A percentile compares a stretch with the other conserved stretches of the same genome.
These are phyloP conservation scores for Phytophthora aleatoria DNA, from an alignment of 352 stramenopile genomes.

Conservation along the genomic window DNA sequence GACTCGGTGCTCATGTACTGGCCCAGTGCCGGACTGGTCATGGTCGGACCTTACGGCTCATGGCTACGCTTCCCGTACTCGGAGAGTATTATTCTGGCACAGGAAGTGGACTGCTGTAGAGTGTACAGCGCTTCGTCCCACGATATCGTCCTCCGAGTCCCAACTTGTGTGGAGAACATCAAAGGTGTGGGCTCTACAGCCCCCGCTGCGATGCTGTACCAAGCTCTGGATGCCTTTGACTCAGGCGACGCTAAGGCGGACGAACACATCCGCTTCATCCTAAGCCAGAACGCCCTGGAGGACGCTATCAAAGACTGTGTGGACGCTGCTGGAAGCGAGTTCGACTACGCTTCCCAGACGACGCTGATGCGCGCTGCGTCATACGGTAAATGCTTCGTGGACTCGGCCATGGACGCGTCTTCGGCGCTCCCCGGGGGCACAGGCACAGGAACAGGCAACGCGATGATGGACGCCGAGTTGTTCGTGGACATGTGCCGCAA, in stretches of 20 bases:
- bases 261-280: conserved; percentile 90
- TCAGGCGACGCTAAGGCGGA: conserved; percentile 88
- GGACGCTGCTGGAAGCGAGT: conserved; percentile 84
- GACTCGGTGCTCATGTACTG: conserved; percentile 92
- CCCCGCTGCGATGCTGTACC: conserved; percentile 89
- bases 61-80: conserved; percentile 88
- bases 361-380: conserved; percentile 81
- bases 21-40: conserved; percentile 78
- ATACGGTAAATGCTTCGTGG: conserved; percentile 91
- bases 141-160: conserved; percentile 89
- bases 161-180: conserved; percentile 85
- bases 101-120: conserved; percentile 76
- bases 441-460: conserved; percentile 23
- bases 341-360: conserved; percentile 84
- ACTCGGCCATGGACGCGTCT: conserved; percentile 59
- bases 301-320: conserved; percentile 90
- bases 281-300: conserved; percentile 77
- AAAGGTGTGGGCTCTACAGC: conserved; percentile 87
- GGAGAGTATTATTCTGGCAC: conserved; percentile 69
- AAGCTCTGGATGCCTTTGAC: conserved; percentile 90
- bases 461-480: conserved; percentile 71
- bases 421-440: conserved; percentile 23
- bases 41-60: conserved; percentile 87
- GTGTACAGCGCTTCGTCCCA: conserved; percentile 73
- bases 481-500: conserved; percentile 92